Conservation (phyloP, 352 stramenopile species). For the Saprolegnia diclina region DNA sequence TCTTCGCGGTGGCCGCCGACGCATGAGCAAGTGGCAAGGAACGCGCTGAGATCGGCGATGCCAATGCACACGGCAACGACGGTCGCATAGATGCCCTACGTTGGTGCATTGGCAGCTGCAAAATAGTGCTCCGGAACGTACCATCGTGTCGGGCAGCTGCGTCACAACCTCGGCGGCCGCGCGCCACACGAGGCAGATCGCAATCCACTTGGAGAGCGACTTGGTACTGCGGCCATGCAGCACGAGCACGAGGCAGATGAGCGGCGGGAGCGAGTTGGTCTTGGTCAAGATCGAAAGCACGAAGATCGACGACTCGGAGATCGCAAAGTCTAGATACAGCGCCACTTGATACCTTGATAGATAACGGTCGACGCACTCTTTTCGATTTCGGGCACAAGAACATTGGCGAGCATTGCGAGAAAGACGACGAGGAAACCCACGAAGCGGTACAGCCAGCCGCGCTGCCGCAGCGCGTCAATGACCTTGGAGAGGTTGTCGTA, state of each 20-base stretch:
- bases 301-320: conserved; percentile 28
- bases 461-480: conserved; percentile 5
- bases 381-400: conserved; percentile 18
- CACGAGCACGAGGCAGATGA: conserved; percentile 65
- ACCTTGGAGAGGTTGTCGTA: conserved; percentile 13
- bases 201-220: conserved; percentile 69
- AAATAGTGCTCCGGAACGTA: not conserved
- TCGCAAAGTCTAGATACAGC: conserved; percentile 22
- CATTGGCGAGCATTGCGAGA: conserved; percentile 11
- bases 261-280: conserved; percentile 52
- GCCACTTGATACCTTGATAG: not conserved
- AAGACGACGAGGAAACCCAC: conserved; percentile 23
- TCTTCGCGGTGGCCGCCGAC: conserved; percentile 17
- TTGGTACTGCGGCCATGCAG: conserved; percentile 26
- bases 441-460: conserved; percentile 12
- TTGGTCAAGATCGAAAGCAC: conserved; percentile 51
- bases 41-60: conserved; percentile 53
- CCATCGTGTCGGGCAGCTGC: conserved; percentile 40
- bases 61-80: conserved; percentile 36
- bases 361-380: conserved; percentile 31
- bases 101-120: conserved; percentile 29
- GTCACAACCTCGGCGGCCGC: conserved; percentile 61
- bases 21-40: conserved; percentile 43
- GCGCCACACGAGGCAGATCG: conserved; percentile 73
- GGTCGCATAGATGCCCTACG: conserved; percentile 34